Base-by-base conservation (phyloP, 768 basidiomycete species). In the Serendipita sp. region DNA sequence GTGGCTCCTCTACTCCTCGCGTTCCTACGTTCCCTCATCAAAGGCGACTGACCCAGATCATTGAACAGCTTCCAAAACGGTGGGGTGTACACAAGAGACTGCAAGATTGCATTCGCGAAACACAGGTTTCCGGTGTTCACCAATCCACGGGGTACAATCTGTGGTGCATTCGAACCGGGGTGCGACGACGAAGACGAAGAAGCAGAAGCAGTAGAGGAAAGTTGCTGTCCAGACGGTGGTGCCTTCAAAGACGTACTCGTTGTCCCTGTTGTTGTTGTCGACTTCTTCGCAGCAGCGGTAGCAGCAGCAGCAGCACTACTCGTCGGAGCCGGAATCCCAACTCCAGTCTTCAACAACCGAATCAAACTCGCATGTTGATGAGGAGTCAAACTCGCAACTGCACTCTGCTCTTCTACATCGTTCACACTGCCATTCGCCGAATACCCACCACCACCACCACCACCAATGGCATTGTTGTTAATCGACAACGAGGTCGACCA, bases 71-170 rank as follows among this genome's bases (percentile, higher is more conserved):
- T 78, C 70, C 85, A 84, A 73, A 98, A 97, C 1, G 88, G 90
- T n/a, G 82, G 80, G 69, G 88, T 91, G 73, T 92, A 95, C 0
- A 94, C 81, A 34, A 99, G 79, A 1, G 88, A 83, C 76, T 98
- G 95, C 35, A 99, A 77, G 28, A 97, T 89, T 0, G 92, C 85
- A 70, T 97, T 99, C 34, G 93, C 93, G 71, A 97, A 99, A 73
- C 95, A 99, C 85, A 97, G 86, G 74, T 99, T 99, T 0, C 95
- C 94, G 2, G 83, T 87, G 74, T 99, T 99, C 69, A 98, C 79
- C 58, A 99, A 76, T 3, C 95, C 95, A 13, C 94, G 79, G 0
- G 90, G 83, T 4, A 79, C 77, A 38, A 89, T 81, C 56, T 73
- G 74, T 2, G 74, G 70, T 63, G 70, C 58, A 8, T 63, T 56